Base-by-base conservation (phyloP, 2,329 filamentous ascomycete species). In the Nemania serpens region DNA sequence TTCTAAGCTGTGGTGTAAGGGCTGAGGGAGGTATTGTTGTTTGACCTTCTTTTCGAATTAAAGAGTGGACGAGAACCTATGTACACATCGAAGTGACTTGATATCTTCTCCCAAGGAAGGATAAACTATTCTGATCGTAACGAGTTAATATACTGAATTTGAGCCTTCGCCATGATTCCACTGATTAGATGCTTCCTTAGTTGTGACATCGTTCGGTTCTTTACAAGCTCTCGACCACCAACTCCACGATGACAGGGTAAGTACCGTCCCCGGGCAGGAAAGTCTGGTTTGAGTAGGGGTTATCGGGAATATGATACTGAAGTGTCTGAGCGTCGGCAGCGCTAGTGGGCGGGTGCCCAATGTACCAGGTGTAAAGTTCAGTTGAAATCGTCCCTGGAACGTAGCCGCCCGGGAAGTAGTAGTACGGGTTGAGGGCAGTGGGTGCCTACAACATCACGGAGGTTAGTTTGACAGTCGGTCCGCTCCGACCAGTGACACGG, bases 211-310 rank as follows among this genome's bases (percentile, higher is more conserved):
- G 17, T 20, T 17, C 9, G 25, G 15, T 34, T 48, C 25, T 25
- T 33, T 22, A 29, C 12, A 6, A 29, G 17, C 36, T 48, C 4
- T 55, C 53, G 10, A 29, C 3, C 15, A 55, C 36, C 4, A 55
- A n/a, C 45, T 55, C 53, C 34, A 55, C 33, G 22, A 55, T 6
- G 1, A 55, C 53, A 7, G 53, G 53, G 36, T 39, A 55, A 1
- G 36, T 55, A 15, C 43, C 43, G 10, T 55, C 53, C 41, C 53
- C 53, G 29, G 43, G 43, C 20, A 18, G n/a, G 53, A 55, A n/a
- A 22, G 53, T 55, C 10, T 55, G 25, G 45, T 55, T 55, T 7
- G 45, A 33, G 25, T 50, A 50, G n/a, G 45, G 46, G 46, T 56
- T 56, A 36, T 49, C 45, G 2, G 54, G 54, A 34, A 56, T 25